Evolutionary conservation across 495 filamentous ascomycete genomes (phyloP), one percentile per base, ranked within the genome.

Genomic region (Zalerion maritima): DNA sequence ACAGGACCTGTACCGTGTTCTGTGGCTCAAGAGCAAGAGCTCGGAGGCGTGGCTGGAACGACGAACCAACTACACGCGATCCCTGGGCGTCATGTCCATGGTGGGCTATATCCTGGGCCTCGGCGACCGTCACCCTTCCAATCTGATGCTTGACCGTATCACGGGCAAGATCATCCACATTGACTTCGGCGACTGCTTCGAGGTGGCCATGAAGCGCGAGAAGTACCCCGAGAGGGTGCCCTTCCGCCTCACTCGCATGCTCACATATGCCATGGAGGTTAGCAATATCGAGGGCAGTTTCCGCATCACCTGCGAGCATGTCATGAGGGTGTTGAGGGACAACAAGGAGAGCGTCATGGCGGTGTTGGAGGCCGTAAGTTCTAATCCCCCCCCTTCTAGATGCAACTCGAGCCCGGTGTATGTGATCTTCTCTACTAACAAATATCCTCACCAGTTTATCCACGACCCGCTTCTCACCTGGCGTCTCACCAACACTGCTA

Each of bases 71-170:
- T 99, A 96, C 58, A 96, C 91, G 21, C 78, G 89, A 31, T 96
- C 89, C 9, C 69, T 96, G 9, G 89, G 82, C 39, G 91, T 94
- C 34, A 99, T 96, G 89, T 94, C 85, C n/a, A 99, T 99, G 87
- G 89, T 94, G 6, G 89, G 89, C 32, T 96, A 99, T 47, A 94
- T 99, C 45, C 78, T 99, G 23, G 89, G 89, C 38, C 67, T 99
- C 24, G 89, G 89, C 18, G 89, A 99, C 50, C 74, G 89, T 18
- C 89, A 99, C 57, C 89, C 89, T 17, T 93, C 83, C 30, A 99
- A 99, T 45, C 62, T 99, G 46, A 86, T 99, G 73, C 72, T 99
- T 17, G 89, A 96, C 55, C 75, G 82, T 14, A 74, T 89, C 37
- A 99, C 85, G 4, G 89, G 89, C 42, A 91, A 83, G 52, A 83